Evolutionary conservation across 306 rosid genomes (phyloP), one percentile per base, ranked within the genome.

Genomic region (Adenanthera pavonina): DNA sequence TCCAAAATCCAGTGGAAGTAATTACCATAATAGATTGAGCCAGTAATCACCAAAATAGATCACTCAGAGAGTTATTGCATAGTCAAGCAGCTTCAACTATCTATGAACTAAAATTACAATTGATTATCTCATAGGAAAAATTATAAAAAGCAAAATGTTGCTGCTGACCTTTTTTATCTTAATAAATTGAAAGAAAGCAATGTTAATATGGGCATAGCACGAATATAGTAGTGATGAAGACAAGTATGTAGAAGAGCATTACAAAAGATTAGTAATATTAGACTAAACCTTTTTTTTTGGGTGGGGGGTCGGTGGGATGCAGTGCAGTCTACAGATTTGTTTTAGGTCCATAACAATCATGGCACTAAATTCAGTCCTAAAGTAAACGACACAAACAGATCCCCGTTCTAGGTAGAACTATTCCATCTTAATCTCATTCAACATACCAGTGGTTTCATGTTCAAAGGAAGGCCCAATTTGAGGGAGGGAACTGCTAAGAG

Each of bases 391-490:
- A 49, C 51, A 75, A 80, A 62, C 11, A 57, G 44, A 44, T 15
- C 25, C 41, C 72, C 25, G 19, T 41, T 16, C 12, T 56, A 36
- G 56, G 19, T 47, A 46, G 76, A 75, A 54, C 41, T 11, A 41
- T 12, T 56, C 53, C 9, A 34, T 60, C 74, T 17, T 53, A 54
- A 17, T 46, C n/a, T 47, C 41, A 66, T 38, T 46, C 74, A 81
- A 48, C 65, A 83, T 81, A 90, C 97, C 88, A 73, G 86, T 60
- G 67, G 78, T 66, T 82, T 82, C 83, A 57, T 76, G 84, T 60
- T 83, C 53, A 78, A 70, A 88, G 46, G 56, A 65, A 86, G 78
- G 86, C 49, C 85, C 60, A 75, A 60, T 75, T 19, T 33, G 76
- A 41, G 59, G 77, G 19, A 76, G 6, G 69, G 90, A 84, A 77